phyloP scores from a whole-genome alignment of 1,139 yeast genomes.

The Hanseniaspora sp. region DNA sequence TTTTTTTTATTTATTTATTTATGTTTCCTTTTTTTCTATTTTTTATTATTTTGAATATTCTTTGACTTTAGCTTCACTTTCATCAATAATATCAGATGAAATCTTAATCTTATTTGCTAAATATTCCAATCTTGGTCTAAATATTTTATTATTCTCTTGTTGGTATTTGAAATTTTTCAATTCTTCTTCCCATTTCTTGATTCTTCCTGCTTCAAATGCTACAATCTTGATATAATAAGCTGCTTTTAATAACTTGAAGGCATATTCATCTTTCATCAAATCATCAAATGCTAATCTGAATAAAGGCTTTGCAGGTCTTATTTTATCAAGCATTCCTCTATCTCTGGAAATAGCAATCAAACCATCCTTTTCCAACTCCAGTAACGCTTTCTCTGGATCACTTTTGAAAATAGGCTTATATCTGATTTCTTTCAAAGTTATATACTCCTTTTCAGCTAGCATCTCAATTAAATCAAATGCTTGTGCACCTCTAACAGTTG shows the following conservation, averaged over 20 bases:
- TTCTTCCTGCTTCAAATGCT: slow-evolving; percentile 50
- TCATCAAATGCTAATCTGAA: slow-evolving; percentile 68
- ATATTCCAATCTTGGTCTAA: slow-evolving; percentile 53
- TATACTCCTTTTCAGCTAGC: slow-evolving; percentile 40
- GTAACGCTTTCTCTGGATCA: slow-evolving; percentile 43
- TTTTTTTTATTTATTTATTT: not conserved
- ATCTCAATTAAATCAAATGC: slow-evolving; percentile 75
- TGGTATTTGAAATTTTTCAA: slow-evolving; percentile 42
- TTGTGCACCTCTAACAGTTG: slow-evolving; percentile 60
- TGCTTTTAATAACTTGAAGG: slow-evolving; percentile 54
- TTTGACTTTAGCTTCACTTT: slow-evolving; percentile 35
- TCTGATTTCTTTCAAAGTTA: slow-evolving; percentile 44
- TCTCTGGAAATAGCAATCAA: slow-evolving; percentile 57
- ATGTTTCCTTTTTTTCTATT: not conserved
- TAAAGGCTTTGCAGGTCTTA: slow-evolving; percentile 75
- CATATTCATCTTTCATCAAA: slow-evolving; percentile 46
- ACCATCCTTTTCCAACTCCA: slow-evolving; percentile 70
- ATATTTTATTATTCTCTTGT: slow-evolving; percentile 39
- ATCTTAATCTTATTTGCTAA: slow-evolving; percentile 53
- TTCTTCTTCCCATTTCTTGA: slow-evolving; percentile 59
- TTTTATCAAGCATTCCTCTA: slow-evolving; percentile 58
- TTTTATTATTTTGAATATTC: slow-evolving; percentile 21
- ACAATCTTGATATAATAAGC: slow-evolving; percentile 47
- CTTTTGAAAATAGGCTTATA: slow-evolving; percentile 56
- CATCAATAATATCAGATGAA: slow-evolving; percentile 41